A percentile compares a stretch with the other conserved stretches of the same genome.
Conservation (phyloP, 2,329 filamentous ascomycete genomes). For the Penicillium hordei region DNA sequence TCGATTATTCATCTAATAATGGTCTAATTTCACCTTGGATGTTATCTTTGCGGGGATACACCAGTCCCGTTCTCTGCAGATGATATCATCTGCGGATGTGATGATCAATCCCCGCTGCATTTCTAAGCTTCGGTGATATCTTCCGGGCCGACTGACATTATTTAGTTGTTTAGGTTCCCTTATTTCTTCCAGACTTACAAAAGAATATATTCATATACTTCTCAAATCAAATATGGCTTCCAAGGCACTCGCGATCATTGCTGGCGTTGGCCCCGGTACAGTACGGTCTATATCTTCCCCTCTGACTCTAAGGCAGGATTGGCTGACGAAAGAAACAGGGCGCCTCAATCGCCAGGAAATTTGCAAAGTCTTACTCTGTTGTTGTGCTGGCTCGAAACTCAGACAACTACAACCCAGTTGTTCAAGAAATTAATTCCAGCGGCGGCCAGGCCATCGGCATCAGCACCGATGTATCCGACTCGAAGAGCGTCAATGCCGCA, state of each 20-base stretch:
- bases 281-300: slow-evolving; percentile 24
- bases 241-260: slow-evolving; percentile 48
- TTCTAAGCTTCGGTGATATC: slow-evolving; percentile 24
- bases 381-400: slow-evolving; percentile 60
- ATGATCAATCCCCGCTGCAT: slow-evolving; percentile 28
- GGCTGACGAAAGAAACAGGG: slow-evolving; percentile 50
- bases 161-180: slow-evolving; percentile 10
- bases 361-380: slow-evolving; percentile 59
- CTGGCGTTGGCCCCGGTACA: slow-evolving; percentile 50
- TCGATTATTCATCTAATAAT: slow-evolving; percentile 7
- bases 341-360: slow-evolving; percentile 60
- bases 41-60: slow-evolving; percentile 2
- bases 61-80: slow-evolving; percentile 14
- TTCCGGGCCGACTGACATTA: slow-evolving; percentile 6
- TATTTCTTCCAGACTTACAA: background rate
- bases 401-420: slow-evolving; percentile 55
- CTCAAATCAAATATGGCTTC: slow-evolving; percentile 28
- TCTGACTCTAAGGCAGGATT: background rate
- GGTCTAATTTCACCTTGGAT: background rate
- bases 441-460: slow-evolving; percentile 63
- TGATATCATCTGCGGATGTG: slow-evolving; percentile 24
- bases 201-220: background rate
- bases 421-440: slow-evolving; percentile 58
- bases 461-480: slow-evolving; percentile 58
- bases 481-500: slow-evolving; percentile 53